Evolutionary conservation across 176 grass and related monocot genomes (phyloP).

Genomic region (Alloteropsis semialata): DNA sequence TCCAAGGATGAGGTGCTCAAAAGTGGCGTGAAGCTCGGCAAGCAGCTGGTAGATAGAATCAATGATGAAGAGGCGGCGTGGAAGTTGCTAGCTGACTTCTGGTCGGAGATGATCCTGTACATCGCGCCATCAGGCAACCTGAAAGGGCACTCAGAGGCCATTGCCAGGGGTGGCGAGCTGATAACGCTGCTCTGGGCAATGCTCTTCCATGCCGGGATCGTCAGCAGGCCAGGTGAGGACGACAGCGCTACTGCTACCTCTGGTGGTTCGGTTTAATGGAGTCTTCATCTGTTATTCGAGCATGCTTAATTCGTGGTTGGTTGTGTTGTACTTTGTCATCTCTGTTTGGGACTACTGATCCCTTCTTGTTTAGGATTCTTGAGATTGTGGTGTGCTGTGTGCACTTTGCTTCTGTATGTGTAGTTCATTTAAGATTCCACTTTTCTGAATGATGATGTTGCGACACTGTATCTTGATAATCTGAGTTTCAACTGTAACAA

Average conservation of each 20-base stretch:
- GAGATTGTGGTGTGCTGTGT: too few relatives aligned
- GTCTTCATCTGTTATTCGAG: not conserved
- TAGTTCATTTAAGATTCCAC: too few relatives aligned
- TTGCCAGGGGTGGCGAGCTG: conserved; percentile 18
- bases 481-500: too few relatives aligned
- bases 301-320: not conserved
- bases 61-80: not conserved
- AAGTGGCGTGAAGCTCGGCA: not conserved
- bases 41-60: not conserved
- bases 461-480: too few relatives aligned
- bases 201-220: conserved; percentile 6
- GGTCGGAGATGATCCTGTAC: not conserved
- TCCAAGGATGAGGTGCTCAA: not conserved
- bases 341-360: too few relatives aligned
- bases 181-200: conserved; percentile 15
- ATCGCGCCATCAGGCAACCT: not conserved
- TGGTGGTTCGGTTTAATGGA: not conserved
- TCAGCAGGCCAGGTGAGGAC: not conserved
- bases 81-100: not conserved
- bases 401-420: too few relatives aligned
- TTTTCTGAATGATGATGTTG: too few relatives aligned
- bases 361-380: too few relatives aligned
- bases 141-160: not conserved
- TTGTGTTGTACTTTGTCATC: not conserved
- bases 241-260: too few relatives aligned